Evolutionary conservation across 345 rosid species (phyloP), one percentile per base, ranked within the genome.

Genomic region (Rhizophora mangle): DNA sequence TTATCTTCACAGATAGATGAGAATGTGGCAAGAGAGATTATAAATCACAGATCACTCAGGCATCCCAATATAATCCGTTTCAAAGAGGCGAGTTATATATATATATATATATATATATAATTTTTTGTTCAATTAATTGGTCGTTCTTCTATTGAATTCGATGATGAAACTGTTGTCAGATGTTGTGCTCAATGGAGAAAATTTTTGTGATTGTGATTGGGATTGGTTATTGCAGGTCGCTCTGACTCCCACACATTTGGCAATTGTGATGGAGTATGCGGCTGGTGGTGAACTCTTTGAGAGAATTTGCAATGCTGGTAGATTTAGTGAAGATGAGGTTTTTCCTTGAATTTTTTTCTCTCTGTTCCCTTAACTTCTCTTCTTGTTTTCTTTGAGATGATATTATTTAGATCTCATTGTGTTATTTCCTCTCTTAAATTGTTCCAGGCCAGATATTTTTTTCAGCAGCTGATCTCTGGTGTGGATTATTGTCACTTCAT

Each of bases 21-120:
- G 86, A 90, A 93, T 72, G 98, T 93, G 21, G 96, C 93, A 1
- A 87, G 97, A 74, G 98, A 93, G 89, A 93, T 93, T 63, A 90
- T 90, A 64, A 93, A 90, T 81, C 98, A 93, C 83, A 84, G 98
- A 83, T 90, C 96, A 63, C 93, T 90, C 37, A 81, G 88, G 70
- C 97, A 93, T 78, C 93, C 98, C 4, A 93, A 93, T 80, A 93
- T 93, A 61, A 90, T 93, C 73, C 81, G 96, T 6, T 93, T 93
- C 78, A 93, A 90, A 75, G 98, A 93, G 93, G 97, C 72, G 73
- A 73, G 79, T 63, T 24, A 24, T 24, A 24, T 24, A 24, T 24
- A 24, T 24, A 24, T 24, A 24, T 24, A 24, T 24, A 24, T 24
- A 24, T 24, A 24, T 24, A 24, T 24, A 24, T 24, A 20, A 65